Evolutionary conservation across 2,329 filamentous ascomycete genomes (phyloP).

Genomic region (Apiospora saccharicola): DNA sequence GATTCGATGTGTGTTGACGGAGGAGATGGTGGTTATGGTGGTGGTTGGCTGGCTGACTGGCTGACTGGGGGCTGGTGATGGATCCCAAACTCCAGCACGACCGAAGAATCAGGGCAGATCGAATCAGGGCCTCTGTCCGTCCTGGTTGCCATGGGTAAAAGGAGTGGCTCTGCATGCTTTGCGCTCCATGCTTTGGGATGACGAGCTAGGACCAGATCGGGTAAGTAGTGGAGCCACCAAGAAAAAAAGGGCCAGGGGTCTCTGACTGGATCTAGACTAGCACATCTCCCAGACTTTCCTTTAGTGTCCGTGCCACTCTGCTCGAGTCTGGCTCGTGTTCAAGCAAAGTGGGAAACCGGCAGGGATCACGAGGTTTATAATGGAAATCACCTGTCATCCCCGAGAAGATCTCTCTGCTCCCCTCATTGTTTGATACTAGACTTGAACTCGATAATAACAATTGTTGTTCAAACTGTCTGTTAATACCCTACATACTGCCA

Average conservation of each 20-base stretch:
- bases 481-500: background rate
- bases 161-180: slow-evolving; percentile 4
- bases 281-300: background rate
- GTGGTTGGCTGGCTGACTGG: background rate
- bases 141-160: slow-evolving; percentile 15
- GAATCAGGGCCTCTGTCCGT: background rate
- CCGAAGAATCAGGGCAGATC: slow-evolving; percentile 11
- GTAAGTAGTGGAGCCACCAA: background rate
- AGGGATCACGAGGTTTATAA: background rate
- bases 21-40: background rate
- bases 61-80: slow-evolving; percentile 7
- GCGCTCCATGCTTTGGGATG: background rate
- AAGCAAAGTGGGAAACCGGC: background rate
- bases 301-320: background rate
- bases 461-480: background rate
- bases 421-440: background rate
- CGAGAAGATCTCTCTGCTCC: background rate
- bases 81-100: background rate
- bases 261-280: background rate
- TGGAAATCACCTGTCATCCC: background rate
- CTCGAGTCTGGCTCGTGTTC: background rate
- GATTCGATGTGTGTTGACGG: background rate
- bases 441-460: background rate
- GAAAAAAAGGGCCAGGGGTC: background rate
- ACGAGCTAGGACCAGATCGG: background rate